These are phyloP conservation scores for Alternaria atra DNA, from an alignment of 2,329 filamentous ascomycete species.

Conservation along the genomic window DNA sequence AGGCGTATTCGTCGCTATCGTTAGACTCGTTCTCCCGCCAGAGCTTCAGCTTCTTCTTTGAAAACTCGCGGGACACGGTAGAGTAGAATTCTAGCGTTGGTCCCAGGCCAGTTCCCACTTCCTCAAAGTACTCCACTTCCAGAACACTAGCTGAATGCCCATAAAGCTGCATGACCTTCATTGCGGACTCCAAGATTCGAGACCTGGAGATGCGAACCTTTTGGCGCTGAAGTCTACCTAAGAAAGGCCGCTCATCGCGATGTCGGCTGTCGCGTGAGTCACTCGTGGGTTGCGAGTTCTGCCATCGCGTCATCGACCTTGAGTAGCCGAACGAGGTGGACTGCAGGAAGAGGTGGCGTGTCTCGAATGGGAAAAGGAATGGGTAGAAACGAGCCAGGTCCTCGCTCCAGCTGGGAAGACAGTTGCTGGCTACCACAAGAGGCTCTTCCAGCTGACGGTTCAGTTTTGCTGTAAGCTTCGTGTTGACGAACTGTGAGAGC, in stretches of 20 bases:
- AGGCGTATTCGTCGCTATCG: slow-evolving; percentile 80
- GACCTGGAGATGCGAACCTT: slow-evolving; percentile 96
- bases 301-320: slow-evolving; percentile 96
- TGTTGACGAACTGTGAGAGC: slow-evolving; percentile 94
- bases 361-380: slow-evolving; percentile 98
- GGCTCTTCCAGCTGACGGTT: slow-evolving; percentile 97
- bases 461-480: slow-evolving; percentile 95
- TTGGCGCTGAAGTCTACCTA: slow-evolving; percentile 90
- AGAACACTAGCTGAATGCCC: slow-evolving; percentile 95
- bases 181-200: slow-evolving; percentile 94
- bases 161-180: slow-evolving; percentile 99
- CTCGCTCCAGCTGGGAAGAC: slow-evolving; percentile 93
- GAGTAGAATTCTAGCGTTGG: slow-evolving; percentile 98
- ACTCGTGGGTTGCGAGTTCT: slow-evolving; percentile 84
- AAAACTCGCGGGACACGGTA: slow-evolving; percentile 95
- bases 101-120: slow-evolving; percentile 94
- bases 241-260: slow-evolving; percentile 87
- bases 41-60: slow-evolving; percentile 94
- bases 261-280: slow-evolving; percentile 82
- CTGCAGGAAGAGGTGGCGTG: slow-evolving; percentile 93
- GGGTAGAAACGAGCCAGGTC: slow-evolving; percentile 92
- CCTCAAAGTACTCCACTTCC: slow-evolving; percentile 98
- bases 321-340: slow-evolving; percentile 99
- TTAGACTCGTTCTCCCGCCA: slow-evolving; percentile 90
- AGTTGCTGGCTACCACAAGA: slow-evolving; percentile 95